Percentiles rank a stretch among this genome's conserved stretches.
phyloP scores from a whole-genome alignment of 352 stramenopile genomes.

The Pythium sp. region DNA sequence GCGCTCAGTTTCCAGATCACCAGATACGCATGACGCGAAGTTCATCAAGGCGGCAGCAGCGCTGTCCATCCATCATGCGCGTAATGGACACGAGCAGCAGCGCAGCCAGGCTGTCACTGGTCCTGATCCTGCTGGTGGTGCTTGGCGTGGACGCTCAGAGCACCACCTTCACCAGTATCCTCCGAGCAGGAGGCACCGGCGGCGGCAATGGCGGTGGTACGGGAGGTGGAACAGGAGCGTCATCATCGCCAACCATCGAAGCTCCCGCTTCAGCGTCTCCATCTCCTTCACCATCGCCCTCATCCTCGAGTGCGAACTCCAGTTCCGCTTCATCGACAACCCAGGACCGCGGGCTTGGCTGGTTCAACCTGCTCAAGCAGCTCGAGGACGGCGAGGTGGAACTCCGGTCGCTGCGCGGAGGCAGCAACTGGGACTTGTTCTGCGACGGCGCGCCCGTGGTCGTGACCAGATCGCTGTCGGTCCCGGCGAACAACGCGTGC shows the following conservation, averaged over 20 bases:
- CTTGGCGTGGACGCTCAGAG: background rate
- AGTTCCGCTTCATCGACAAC: background rate
- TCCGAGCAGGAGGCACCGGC: background rate
- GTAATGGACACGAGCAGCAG: background rate
- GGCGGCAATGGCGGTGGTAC: background rate
- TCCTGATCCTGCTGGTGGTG: background rate
- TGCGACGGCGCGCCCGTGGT: slow-evolving; percentile 3
- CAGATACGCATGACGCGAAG: background rate
- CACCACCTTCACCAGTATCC: background rate
- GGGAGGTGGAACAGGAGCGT: background rate
- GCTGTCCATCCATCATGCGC: background rate
- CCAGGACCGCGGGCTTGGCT: background rate
- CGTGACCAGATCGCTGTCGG: slow-evolving; percentile 4
- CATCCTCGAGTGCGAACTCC: background rate
- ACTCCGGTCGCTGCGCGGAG: slow-evolving; percentile 4
- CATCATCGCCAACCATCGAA: background rate
- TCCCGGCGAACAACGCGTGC: background rate
- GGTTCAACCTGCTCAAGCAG: slow-evolving; percentile 8
- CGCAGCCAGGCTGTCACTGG: background rate
- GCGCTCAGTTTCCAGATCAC: background rate
- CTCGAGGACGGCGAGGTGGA: slow-evolving; percentile 7
- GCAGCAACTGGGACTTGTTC: background rate
- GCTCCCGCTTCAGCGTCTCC: background rate
- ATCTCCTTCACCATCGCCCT: background rate
- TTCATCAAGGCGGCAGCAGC: background rate